A percentile compares a stretch with the other conserved stretches of the same genome.
These are phyloP conservation scores for Saposhnikovia divaricata DNA, from an alignment of 129 eudicot species.

Conservation along the genomic window DNA sequence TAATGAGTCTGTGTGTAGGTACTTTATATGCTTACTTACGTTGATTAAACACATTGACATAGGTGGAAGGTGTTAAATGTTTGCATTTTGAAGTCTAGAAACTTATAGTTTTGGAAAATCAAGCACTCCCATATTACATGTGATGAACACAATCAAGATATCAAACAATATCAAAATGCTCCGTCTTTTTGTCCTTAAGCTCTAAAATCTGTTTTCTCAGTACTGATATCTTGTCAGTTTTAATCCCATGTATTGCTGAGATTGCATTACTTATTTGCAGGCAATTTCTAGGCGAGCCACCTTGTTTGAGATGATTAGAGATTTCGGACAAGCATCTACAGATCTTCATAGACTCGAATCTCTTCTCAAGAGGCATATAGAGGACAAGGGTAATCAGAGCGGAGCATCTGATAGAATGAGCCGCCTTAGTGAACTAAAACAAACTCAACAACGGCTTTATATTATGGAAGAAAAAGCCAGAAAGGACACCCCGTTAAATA, in stretches of 20 bases:
- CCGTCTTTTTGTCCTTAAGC: background rate
- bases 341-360: slow-evolving; percentile 47
- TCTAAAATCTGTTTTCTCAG: background rate
- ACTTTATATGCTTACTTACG: background rate
- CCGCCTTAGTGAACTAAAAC: slow-evolving; percentile 33
- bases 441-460: slow-evolving; percentile 33
- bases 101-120: background rate
- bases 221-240: background rate
- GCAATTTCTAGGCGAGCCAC: slow-evolving; percentile 49
- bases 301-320: slow-evolving; percentile 57
- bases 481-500: slow-evolving; percentile 36
- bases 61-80: background rate
- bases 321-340: slow-evolving; percentile 42
- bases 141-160: background rate
- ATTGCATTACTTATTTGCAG: slow-evolving; percentile 17
- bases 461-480: slow-evolving; percentile 48
- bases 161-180: background rate
- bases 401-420: slow-evolving; percentile 28
- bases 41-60: background rate
- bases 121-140: background rate
- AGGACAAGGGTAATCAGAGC: slow-evolving; percentile 23
- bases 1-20: background rate
- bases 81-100: background rate
- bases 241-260: background rate
- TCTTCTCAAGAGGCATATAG: slow-evolving; percentile 37